Percentiles rank a stretch among this genome's conserved stretches.
phyloP scores from a whole-genome alignment of 768 basidiomycete genomes.

The Lentinula aciculospora region DNA sequence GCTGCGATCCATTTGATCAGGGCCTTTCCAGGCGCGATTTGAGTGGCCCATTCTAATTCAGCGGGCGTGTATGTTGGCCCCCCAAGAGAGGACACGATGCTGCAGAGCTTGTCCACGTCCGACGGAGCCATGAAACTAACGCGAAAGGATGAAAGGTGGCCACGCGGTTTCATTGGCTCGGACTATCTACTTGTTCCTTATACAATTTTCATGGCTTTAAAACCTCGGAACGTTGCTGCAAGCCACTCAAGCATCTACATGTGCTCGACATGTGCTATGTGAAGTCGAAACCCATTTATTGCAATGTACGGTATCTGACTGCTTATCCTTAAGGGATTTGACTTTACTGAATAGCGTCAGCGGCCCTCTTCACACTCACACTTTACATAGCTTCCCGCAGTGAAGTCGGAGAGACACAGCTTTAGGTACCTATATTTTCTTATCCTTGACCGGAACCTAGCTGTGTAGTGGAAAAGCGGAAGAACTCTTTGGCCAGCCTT shows the following conservation, averaged over 20 bases:
- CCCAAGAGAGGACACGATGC: slow-evolving; percentile 21
- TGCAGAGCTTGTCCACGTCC: slow-evolving; percentile 3
- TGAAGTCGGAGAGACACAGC: background rate
- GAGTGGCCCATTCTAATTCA: slow-evolving; percentile 27
- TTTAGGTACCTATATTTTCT: background rate
- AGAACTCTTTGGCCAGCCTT: background rate
- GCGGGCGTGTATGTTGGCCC: slow-evolving; percentile 20
- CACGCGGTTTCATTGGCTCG: background rate
- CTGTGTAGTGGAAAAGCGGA: background rate
- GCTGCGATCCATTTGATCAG: slow-evolving; percentile 27
- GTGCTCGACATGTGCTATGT: too few relatives aligned
- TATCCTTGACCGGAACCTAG: background rate
- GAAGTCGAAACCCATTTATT: too few relatives aligned
- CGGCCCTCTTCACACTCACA: background rate
- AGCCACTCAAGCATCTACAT: background rate
- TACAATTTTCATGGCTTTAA: too few relatives aligned
- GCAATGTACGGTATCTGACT: background rate
- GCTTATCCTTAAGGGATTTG: background rate
- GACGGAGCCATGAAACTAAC: background rate
- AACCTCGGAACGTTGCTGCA: background rate
- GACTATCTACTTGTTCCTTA: too few relatives aligned
- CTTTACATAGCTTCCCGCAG: background rate
- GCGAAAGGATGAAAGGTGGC: background rate
- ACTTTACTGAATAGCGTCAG: background rate
- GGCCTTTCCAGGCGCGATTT: slow-evolving; percentile 23